phyloP scores from a whole-genome alignment of 2,329 filamentous ascomycete species.

The Aphanocladium album region DNA sequence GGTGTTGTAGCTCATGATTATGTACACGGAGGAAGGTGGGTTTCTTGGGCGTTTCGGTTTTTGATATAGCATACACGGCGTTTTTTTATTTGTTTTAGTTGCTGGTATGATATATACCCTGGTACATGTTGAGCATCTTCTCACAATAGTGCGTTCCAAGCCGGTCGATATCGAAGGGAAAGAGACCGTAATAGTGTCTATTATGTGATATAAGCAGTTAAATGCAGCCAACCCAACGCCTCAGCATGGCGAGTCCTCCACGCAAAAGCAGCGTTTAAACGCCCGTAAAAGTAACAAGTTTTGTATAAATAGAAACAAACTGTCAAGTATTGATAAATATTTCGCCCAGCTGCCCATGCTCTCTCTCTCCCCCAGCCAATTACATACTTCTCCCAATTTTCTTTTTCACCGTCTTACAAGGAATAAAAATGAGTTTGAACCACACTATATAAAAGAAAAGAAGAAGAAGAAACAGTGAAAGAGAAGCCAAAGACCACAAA shows the following conservation, averaged over 20 bases:
- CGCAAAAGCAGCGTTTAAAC: too few species aligned
- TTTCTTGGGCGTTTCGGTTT: neutral
- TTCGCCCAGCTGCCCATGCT: neutral
- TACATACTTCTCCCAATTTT: neutral
- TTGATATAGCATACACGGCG: neutral
- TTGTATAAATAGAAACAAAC: neutral
- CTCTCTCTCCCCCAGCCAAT: neutral
- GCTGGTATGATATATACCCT: constrained; percentile 1
- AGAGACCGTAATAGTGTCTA: too few species aligned
- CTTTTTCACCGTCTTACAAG: neutral
- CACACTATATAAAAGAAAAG: too few species aligned
- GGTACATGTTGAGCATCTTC: neutral
- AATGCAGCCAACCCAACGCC: too few species aligned
- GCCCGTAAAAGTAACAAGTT: too few species aligned
- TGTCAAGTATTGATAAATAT: neutral
- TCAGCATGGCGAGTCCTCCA: too few species aligned
- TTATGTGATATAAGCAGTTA: too few species aligned
- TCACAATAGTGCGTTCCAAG: neutral
- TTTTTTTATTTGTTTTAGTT: neutral
- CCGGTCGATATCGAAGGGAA: too few species aligned
- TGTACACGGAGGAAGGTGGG: neutral
- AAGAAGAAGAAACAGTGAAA: constrained; percentile 14
- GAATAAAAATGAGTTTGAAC: too few species aligned
- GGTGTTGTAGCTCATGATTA: neutral
- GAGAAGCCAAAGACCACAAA: constrained; percentile 7